Evolutionary conservation across 1,284 basidiomycete genomes (phyloP).

Genomic region (Irpex lacteus): DNA sequence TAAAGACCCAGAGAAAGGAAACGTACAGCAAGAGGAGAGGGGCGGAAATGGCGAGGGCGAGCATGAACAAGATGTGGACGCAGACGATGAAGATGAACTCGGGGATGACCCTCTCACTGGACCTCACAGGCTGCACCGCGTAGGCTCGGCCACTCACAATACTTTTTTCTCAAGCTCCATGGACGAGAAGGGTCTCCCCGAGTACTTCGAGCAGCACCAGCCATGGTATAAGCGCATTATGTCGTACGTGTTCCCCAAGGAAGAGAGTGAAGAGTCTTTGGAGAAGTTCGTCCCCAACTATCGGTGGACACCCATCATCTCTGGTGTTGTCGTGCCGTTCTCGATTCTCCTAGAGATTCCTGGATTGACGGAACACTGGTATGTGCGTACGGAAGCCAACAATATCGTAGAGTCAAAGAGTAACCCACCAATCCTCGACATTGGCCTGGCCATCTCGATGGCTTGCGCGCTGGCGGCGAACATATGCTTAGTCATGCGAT

Average conservation of each 20-base stretch:
- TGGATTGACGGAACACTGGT: constrained; percentile 70
- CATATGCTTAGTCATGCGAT: constrained; percentile 63
- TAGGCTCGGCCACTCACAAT: constrained; percentile 6
- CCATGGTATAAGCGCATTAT: constrained; percentile 16
- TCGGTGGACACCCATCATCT: constrained; percentile 62
- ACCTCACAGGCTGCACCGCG: constrained; percentile 5
- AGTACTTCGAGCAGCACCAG: neutral
- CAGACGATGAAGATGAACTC: constrained; percentile 3
- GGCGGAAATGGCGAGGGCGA: neutral
- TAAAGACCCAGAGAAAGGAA: constrained; percentile 9
- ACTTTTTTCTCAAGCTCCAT: constrained; percentile 6
- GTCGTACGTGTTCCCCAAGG: constrained; percentile 25
- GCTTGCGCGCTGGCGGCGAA: constrained; percentile 71
- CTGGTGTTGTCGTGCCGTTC: constrained; percentile 73
- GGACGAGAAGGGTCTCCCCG: neutral
- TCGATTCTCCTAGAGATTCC: constrained; percentile 81
- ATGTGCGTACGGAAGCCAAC: constrained; percentile 51
- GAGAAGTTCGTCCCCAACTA: constrained; percentile 38
- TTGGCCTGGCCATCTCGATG: constrained; percentile 69
- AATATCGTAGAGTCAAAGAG: constrained; percentile 44
- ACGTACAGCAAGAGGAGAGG: neutral
- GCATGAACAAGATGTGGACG: neutral
- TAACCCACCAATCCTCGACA: constrained; percentile 59
- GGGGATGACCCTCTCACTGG: constrained; percentile 6
- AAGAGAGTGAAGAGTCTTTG: constrained; percentile 18